These are phyloP conservation scores for Pilobolus umbonatus DNA, from an alignment of 192 early-diverging fungal species.

Conservation along the genomic window DNA sequence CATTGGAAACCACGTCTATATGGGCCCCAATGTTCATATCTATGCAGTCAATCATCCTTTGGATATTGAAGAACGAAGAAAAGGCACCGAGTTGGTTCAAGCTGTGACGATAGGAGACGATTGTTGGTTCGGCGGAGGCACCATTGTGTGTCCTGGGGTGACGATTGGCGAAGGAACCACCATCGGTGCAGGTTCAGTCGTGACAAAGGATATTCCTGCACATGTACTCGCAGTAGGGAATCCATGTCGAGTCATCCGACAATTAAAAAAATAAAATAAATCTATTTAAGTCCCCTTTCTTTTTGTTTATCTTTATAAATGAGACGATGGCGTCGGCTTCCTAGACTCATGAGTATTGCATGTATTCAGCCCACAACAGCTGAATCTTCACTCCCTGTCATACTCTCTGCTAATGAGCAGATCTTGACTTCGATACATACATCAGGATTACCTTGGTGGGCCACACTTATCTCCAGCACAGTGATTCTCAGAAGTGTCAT, in stretches of 20 bases:
- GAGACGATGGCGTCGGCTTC: too few relatives aligned
- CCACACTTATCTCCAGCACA: conserved; percentile 44
- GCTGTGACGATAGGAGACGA: conserved; percentile 74
- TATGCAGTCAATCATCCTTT: conserved; percentile 72
- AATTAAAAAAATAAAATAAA: not conserved
- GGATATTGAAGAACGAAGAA: conserved; percentile 47
- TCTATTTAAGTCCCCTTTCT: not conserved
- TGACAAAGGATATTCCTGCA: conserved; percentile 81
- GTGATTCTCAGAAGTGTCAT: conserved; percentile 43
- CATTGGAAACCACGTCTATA: conserved; percentile 68
- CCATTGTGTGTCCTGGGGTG: conserved; percentile 77
- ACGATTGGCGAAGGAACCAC: conserved; percentile 78
- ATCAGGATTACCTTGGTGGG: conserved; percentile 54
- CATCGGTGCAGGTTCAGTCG: conserved; percentile 78
- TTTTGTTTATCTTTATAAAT: not conserved
- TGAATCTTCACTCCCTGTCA: conserved; percentile 8
- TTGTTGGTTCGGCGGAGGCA: conserved; percentile 85
- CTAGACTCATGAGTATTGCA: too few relatives aligned
- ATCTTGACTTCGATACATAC: conserved; percentile 41
- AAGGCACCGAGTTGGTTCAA: conserved; percentile 37
- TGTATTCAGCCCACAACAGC: too few relatives aligned
- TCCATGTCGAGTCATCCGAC: conserved; percentile 74
- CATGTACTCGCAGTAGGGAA: conserved; percentile 81
- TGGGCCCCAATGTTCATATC: conserved; percentile 76
- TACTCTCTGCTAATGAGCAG: conserved; percentile 39